Percentiles rank a stretch among this genome's conserved stretches.
Conservation (phyloP, 352 stramenopile genomes). For the Phytophthora aleatoria region DNA sequence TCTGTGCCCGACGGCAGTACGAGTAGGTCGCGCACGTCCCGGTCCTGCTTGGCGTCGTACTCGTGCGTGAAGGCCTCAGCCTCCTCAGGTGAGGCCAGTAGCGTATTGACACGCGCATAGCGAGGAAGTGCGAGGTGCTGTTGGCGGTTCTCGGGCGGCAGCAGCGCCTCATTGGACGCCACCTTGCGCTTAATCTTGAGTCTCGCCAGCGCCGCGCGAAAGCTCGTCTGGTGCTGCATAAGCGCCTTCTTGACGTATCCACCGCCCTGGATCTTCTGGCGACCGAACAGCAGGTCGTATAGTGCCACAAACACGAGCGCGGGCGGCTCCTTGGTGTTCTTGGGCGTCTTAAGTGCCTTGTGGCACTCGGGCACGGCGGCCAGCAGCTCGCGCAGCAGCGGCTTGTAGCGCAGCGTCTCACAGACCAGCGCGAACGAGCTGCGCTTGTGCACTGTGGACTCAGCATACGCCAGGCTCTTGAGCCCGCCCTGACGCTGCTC, state of each 20-base stretch:
- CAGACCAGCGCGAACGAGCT: constrained; percentile 90
- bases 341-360: constrained; percentile 64
- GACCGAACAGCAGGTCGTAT: constrained; percentile 89
- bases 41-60: constrained; percentile 73
- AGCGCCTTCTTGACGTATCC: constrained; percentile 90
- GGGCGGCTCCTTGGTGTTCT: constrained; percentile 40
- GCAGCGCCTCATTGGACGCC: constrained; percentile 72
- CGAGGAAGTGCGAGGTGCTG: constrained; percentile 70
- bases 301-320: constrained; percentile 83
- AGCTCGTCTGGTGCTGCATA: constrained; percentile 71
- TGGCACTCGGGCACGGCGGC: constrained; percentile 71
- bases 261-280: constrained; percentile 86
- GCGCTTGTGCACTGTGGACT: constrained; percentile 84
- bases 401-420: constrained; percentile 89
- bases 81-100: constrained; percentile 63
- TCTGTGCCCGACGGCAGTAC: constrained; percentile 90
- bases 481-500: constrained; percentile 79
- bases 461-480: constrained; percentile 85
- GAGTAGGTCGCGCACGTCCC: constrained; percentile 90
- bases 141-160: constrained; percentile 82
- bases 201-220: constrained; percentile 74
- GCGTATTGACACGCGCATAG: constrained; percentile 95
- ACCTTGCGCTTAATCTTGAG: constrained; percentile 87
- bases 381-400: constrained; percentile 73
- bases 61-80: constrained; percentile 51